Conservation (phyloP, 1,284 basidiomycete species). For the Trichosporon coremiiforme region DNA sequence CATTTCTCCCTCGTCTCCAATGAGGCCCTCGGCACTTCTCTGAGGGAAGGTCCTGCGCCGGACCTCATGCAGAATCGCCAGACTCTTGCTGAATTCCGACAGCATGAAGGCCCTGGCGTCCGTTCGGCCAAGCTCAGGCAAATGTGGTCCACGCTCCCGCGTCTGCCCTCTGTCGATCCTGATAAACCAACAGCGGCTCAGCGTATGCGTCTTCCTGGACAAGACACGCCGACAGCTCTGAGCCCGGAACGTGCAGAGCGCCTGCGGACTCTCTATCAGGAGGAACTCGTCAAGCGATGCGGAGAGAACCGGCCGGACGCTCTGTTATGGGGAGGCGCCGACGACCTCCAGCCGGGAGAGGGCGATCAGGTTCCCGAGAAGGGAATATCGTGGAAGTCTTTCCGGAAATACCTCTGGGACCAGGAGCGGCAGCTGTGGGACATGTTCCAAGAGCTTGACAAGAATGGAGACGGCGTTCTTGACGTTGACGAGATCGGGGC, state of each 20-base stretch:
- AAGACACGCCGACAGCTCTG: conserved; percentile 57
- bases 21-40: conserved; percentile 8
- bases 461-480: conserved; percentile 79
- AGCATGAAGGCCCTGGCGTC: conserved; percentile 46
- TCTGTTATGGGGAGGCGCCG: conserved; percentile 59
- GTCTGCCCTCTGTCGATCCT: conserved; percentile 39
- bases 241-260: conserved; percentile 70
- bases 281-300: conserved; percentile 70
- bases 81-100: conserved; percentile 52
- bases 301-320: conserved; percentile 50
- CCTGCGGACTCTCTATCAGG: conserved; percentile 71
- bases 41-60: conserved; percentile 28
- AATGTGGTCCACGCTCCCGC: conserved; percentile 54
- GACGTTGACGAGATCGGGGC: conserved; percentile 70
- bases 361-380: conserved; percentile 40
- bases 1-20: conserved; percentile 24
- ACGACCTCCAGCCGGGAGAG: conserved; percentile 51
- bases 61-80: conserved; percentile 22
- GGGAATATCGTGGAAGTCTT: conserved; percentile 72
- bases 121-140: conserved; percentile 51
- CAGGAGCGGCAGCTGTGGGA: conserved; percentile 74
- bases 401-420: conserved; percentile 60
- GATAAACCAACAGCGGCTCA: conserved; percentile 44
- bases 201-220: conserved; percentile 52
- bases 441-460: conserved; percentile 83